A percentile compares a stretch with the other conserved stretches of the same genome.
These are phyloP conservation scores for Sordaria brevicollis DNA, from an alignment of 495 filamentous ascomycete genomes.

Conservation along the genomic window DNA sequence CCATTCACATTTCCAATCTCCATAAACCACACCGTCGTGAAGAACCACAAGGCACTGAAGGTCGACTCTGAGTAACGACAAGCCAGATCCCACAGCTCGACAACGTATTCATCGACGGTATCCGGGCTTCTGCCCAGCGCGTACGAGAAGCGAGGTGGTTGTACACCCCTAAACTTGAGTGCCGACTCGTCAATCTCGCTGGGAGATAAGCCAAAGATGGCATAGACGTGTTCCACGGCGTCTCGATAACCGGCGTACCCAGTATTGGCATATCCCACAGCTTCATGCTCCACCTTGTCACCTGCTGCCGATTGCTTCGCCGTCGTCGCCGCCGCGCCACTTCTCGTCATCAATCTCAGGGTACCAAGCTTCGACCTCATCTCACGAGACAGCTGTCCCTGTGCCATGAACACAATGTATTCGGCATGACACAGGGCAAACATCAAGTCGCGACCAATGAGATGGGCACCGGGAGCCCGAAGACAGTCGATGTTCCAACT, in stretches of 20 bases:
- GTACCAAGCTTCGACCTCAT: neutral
- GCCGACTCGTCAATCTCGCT: neutral
- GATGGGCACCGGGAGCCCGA: neutral
- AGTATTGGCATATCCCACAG: neutral
- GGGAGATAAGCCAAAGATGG: neutral
- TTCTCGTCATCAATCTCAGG: neutral
- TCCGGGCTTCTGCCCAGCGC: neutral
- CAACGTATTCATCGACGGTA: neutral
- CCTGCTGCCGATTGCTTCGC: neutral
- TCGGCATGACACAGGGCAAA: neutral
- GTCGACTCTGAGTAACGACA: neutral
- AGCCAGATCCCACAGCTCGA: neutral
- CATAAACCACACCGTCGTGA: constrained; percentile 1
- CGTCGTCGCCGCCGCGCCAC: neutral
- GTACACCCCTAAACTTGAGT: neutral
- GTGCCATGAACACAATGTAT: neutral
- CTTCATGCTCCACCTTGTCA: neutral
- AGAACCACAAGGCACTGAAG: neutral
- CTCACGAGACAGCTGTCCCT: neutral
- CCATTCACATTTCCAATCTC: neutral
- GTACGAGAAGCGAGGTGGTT: neutral
- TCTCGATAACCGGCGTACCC: neutral
- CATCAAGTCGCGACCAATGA: neutral
- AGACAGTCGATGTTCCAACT: neutral
- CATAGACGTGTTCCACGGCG: neutral